Percentiles rank a stretch among this genome's conserved stretches.
These are phyloP conservation scores for Cytospora piceicola DNA, from an alignment of 2,329 filamentous ascomycete genomes.

Conservation along the genomic window DNA sequence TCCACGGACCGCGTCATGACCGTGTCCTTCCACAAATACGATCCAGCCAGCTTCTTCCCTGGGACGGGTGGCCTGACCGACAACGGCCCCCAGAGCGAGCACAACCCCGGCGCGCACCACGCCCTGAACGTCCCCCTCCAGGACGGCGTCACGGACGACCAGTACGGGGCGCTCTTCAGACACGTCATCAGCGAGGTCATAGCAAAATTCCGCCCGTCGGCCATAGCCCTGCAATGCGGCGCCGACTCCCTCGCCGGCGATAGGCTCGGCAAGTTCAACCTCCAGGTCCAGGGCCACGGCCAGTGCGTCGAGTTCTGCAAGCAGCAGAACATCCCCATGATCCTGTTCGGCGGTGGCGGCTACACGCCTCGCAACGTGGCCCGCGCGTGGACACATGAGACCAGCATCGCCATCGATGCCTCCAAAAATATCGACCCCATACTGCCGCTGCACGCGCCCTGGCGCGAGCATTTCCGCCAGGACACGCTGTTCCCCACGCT, in stretches of 20 bases:
- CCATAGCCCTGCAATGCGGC: slow-evolving; percentile 93
- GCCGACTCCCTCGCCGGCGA: slow-evolving; percentile 94
- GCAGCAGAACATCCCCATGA: slow-evolving; percentile 74
- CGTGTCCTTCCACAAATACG: slow-evolving; percentile 75
- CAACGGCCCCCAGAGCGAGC: slow-evolving; percentile 79
- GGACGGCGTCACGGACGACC: slow-evolving; percentile 88
- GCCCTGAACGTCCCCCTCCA: slow-evolving; percentile 88
- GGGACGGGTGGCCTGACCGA: slow-evolving; percentile 87
- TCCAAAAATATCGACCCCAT: slow-evolving; percentile 70
- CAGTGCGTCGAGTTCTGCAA: slow-evolving; percentile 91
- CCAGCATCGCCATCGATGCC: slow-evolving; percentile 81
- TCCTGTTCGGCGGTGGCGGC: slow-evolving; percentile 91
- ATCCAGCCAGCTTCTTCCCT: slow-evolving; percentile 81
- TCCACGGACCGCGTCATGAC: slow-evolving; percentile 82
- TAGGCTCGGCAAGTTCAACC: slow-evolving; percentile 91
- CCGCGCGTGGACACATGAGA: slow-evolving; percentile 96
- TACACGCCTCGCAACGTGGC: slow-evolving; percentile 98
- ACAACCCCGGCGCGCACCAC: slow-evolving; percentile 87
- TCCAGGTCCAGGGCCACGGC: slow-evolving; percentile 93
- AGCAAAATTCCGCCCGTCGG: slow-evolving; percentile 81
- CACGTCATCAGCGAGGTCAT: slow-evolving; percentile 78
- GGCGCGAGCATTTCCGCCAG: slow-evolving; percentile 85
- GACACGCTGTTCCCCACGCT: slow-evolving; percentile 88
- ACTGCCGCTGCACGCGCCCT: slow-evolving; percentile 80
- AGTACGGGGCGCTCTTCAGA: slow-evolving; percentile 86